Base-by-base conservation (phyloP, 164 flowering plant genomes). In the Chimonanthus salicifolius region DNA sequence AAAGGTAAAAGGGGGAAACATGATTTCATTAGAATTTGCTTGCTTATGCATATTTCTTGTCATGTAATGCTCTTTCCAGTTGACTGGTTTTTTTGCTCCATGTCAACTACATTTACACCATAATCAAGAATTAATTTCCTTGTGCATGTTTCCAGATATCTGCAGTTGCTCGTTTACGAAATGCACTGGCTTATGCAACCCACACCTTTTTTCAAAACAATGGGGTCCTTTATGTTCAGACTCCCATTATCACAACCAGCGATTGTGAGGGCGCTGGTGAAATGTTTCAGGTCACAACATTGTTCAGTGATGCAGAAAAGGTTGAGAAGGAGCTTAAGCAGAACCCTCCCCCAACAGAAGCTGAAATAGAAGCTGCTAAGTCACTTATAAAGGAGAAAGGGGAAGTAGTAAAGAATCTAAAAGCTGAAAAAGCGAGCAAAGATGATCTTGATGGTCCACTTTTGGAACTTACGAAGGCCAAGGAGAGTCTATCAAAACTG, bases 201-300 rank as follows among this genome's bases (percentile, higher is more conserved):
- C 86, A 90, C 58, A 77, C 80, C 58, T 94, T 94, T 87, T 88
- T 89, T 82, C 91, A 89, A 48, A 78, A 84, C 74, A 70, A 94
- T 69, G 95, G 88, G 33, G 90, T 91, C 78, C 80, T 91, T 11
- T 51, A 83, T 58, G 94, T 92, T 50, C 87, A 91, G 79, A 84
- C 83, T n/a, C 99, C 99, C 6, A 74, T 88, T 7, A 86, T 91
- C 78, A 94, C 99, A 58, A 78, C 81, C 74, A 82, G 82, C 11
- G 90, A 90, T 70, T 7, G 75, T 67, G 86, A 86, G 78, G 94
- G 89, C 49, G 76, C 60, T 4, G 75, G 87, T 21, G 82, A 88
- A 70, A 89, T 71, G 75, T 89, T 94, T 74, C 84, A 80, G 44
- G 92, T 90, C 18, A 85, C 91, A 33, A 85, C 89, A 47, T 82